These are phyloP conservation scores for Phytopythium cucurbitacearum DNA, from an alignment of 352 stramenopile species.

Conservation along the genomic window DNA sequence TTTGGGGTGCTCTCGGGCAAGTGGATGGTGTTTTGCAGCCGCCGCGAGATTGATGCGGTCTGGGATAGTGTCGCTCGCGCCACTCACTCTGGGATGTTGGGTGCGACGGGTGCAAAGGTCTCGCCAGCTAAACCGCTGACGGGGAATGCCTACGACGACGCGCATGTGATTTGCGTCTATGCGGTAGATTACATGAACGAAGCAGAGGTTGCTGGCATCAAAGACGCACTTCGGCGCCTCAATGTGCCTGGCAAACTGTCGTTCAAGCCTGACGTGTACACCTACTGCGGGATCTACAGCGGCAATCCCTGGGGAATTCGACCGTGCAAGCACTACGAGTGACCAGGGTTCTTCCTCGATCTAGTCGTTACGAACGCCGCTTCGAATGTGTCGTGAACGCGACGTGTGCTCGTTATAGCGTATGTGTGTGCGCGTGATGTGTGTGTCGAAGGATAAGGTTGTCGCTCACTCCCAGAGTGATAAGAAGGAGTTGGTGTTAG, in stretches of 20 bases:
- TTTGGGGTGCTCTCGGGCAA: constrained; percentile 8
- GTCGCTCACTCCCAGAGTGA: too few species aligned
- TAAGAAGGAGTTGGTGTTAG: too few species aligned
- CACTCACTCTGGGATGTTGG: neutral
- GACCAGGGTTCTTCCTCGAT: too few species aligned
- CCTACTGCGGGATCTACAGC: constrained; percentile 9
- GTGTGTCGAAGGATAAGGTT: too few species aligned
- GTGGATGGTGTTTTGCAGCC: constrained; percentile 12
- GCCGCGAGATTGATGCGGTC: constrained; percentile 1
- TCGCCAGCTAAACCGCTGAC: neutral
- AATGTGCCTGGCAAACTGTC: constrained; percentile 1
- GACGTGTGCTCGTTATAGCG: too few species aligned
- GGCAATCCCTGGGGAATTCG: constrained; percentile 7
- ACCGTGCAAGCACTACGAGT: neutral
- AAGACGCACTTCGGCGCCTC: constrained; percentile 1
- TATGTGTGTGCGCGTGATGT: too few species aligned
- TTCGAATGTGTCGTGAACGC: too few species aligned
- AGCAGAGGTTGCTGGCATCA: constrained; percentile 3
- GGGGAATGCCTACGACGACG: neutral
- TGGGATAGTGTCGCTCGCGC: constrained; percentile 3
- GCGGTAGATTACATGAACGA: constrained; percentile 9
- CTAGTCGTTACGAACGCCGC: too few species aligned
- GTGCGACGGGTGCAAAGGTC: constrained; percentile 6
- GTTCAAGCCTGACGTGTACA: constrained; percentile 15
- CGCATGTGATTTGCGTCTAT: constrained; percentile 11